Base-by-base conservation (phyloP, 2,329 filamentous ascomycete genomes). In the Alternaria longipes region DNA sequence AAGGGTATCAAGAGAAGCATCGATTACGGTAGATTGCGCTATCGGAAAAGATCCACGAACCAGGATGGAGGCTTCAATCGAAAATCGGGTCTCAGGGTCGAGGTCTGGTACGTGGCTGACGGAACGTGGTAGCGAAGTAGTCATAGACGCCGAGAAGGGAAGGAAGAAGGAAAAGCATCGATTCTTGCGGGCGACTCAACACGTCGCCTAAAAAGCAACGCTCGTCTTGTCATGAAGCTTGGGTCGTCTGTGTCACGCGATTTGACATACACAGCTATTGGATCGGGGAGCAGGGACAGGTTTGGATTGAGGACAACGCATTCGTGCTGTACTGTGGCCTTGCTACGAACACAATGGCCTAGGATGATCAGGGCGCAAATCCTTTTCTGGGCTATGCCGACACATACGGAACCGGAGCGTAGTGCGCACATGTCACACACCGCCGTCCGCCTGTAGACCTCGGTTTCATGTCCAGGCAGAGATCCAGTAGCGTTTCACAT, bases 1-100 rank as follows among this genome's bases (percentile, higher is more conserved):
- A 24, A 59, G 20, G 12, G 16, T 26, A 50, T 11, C 34, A 20
- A 38, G 28, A 18, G 41, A 50, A 32, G 34, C 24, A 20, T 59
- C 22, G 56, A 56, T 59, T 11, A 49, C 28, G 26, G 56, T 41
- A 46, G 34, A 49, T 59, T 44, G 26, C 52, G 56, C 56, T 50
- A 56, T 54, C 51, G 22, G 28, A 28, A 34, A 30, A 53, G 34
- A 28, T 32, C 52, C 53, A 30, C 52, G 51, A 56, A 55, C 36
- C 56, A 55, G 22, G 24, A 24, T n/a, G 16, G 16, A 18, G 28
- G 22, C n/a, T 46, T 6, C 41, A 3, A 18, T 26, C 22, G n/a
- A 36, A 24, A 38, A 34, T 20, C 8, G 46, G 46, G 20, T 50
- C 32, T 36, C 5, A 24, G 46, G 14, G 20, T 24, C 30, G 30